Base-by-base conservation (phyloP, 768 basidiomycete genomes). In the Lactifluus pinguis region DNA sequence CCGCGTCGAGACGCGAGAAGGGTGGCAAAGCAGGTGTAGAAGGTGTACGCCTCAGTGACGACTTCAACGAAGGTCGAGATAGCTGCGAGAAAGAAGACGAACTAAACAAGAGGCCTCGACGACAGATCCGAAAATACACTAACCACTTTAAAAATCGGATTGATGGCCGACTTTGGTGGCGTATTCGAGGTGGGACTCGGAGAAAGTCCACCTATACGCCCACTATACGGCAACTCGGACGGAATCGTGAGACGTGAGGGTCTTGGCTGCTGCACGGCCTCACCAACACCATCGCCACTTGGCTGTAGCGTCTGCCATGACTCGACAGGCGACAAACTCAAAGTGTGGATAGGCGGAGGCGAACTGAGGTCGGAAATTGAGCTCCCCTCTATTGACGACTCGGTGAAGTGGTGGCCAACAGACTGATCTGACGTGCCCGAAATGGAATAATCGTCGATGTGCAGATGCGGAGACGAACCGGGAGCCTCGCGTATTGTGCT, bases 141-240 rank as follows among this genome's bases (percentile, higher is more conserved):
- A 75, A 92, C 90, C 77, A 92, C 89, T 82, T 89, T 86, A 79
- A 92, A 92, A 71, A 92, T 91, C 32, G 90, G 88, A 72, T 92
- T 90, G 69, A 91, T 88, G 38, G 78, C 80, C 49, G 84, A 81
- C 69, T 84, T 85, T 41, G 87, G 78, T 41, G 87, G 78, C 15
- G 80, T 81, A 55, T 47, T 60, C 55, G 79, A 73, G 50, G 79
- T 78, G 39, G 86, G 80, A 66, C 82, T 83, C 53, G 85, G 80
- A 17, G 85, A 83, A 67, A 82, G 80, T 50, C 80, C 80, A 64
- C 76, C 75, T 44, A 76, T 67, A 60, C 78, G 77, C 39, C 78
- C 78, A 68, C 79, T 76, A 42, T 66, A 62, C 77, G 68, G 71
- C 36, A 63, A 49, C 7, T 60, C 59, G 10, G 59, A 68, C 9